Percentiles rank a stretch among this genome's conserved stretches.
These are phyloP conservation scores for Fonsecaea erecta DNA, from an alignment of 2,329 filamentous ascomycete genomes.

Conservation along the genomic window DNA sequence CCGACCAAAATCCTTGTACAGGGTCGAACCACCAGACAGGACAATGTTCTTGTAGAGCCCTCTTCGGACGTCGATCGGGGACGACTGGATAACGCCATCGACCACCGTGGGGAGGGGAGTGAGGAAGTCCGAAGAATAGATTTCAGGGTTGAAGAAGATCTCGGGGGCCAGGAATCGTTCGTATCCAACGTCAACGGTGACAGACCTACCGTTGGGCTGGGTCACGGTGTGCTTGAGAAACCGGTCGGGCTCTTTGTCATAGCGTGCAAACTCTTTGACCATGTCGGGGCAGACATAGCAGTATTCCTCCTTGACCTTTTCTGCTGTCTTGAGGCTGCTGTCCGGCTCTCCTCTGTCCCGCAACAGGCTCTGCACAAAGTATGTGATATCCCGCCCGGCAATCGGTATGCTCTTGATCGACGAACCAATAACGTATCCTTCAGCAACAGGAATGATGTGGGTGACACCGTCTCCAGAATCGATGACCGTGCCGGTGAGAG, in stretches of 20 bases:
- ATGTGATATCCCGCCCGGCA: constrained; percentile 96
- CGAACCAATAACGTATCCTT: constrained; percentile 98
- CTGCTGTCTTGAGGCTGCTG: constrained; percentile 94
- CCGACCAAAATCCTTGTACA: constrained; percentile 98
- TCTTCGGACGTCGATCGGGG: constrained; percentile 94
- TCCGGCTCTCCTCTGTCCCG: constrained; percentile 96
- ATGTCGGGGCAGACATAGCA: constrained; percentile 99
- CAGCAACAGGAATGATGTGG: constrained; percentile 96
- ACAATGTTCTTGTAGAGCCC: constrained; percentile 99
- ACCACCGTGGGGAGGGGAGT: constrained; percentile 94
- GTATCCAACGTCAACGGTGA: constrained; percentile 91
- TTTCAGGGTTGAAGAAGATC: constrained; percentile 99
- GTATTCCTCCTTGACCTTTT: constrained; percentile 98
- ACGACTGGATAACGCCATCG: constrained; percentile 95
- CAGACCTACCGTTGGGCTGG: constrained; percentile 81
- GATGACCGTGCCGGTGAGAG: constrained; percentile 94
- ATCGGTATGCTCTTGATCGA: constrained; percentile 99
- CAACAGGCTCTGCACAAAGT: constrained; percentile 95
- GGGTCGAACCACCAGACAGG: constrained; percentile 90
- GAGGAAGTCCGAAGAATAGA: constrained; percentile 97
- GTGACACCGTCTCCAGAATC: constrained; percentile 99
- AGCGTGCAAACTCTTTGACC: constrained; percentile 95
- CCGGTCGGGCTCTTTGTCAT: constrained; percentile 87
- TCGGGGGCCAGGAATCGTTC: constrained; percentile 97
- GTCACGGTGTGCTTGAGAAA: constrained; percentile 89